A percentile compares a stretch with the other conserved stretches of the same genome.
phyloP scores from a whole-genome alignment of 2,329 filamentous ascomycete species.

The Pseudocercospora crystallina region DNA sequence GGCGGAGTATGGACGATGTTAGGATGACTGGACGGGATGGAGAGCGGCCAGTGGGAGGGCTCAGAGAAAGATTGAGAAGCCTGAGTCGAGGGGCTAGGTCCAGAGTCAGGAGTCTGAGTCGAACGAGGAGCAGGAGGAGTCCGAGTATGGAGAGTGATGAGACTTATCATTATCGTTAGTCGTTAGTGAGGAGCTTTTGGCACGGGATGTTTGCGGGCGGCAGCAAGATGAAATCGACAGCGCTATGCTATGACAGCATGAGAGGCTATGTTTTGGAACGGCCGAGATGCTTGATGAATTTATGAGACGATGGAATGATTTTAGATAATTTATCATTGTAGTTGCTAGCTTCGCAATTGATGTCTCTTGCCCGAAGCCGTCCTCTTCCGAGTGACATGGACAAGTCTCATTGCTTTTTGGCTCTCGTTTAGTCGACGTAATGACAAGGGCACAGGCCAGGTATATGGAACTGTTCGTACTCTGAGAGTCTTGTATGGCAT shows the following conservation, averaged over 20 bases:
- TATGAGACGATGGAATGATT: too few relatives aligned
- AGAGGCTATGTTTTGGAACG: neutral
- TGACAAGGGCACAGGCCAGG: too few relatives aligned
- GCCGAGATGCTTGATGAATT: too few relatives aligned
- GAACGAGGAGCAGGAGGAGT: constrained; percentile 8
- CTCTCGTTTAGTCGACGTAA: too few relatives aligned
- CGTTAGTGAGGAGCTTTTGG: neutral
- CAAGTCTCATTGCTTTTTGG: too few relatives aligned
- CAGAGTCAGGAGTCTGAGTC: constrained; percentile 10
- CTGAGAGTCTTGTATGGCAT: too few relatives aligned
- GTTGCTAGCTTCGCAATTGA: too few relatives aligned
- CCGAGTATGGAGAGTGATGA: constrained; percentile 15
- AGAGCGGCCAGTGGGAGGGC: constrained; percentile 1
- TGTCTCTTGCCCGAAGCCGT: too few relatives aligned
- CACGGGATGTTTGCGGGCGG: neutral
- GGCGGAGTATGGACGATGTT: constrained; percentile 18
- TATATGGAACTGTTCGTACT: too few relatives aligned
- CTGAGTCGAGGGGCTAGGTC: constrained; percentile 10
- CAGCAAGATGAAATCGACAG: neutral
- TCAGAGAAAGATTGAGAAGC: constrained; percentile 14
- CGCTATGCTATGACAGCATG: neutral
- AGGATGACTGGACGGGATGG: constrained; percentile 13
- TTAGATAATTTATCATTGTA: too few relatives aligned
- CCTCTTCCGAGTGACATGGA: too few relatives aligned
- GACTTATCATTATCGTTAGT: constrained; percentile 10